phyloP scores from a whole-genome alignment of 176 grass and related monocot species.

The Chloris gayana region DNA sequence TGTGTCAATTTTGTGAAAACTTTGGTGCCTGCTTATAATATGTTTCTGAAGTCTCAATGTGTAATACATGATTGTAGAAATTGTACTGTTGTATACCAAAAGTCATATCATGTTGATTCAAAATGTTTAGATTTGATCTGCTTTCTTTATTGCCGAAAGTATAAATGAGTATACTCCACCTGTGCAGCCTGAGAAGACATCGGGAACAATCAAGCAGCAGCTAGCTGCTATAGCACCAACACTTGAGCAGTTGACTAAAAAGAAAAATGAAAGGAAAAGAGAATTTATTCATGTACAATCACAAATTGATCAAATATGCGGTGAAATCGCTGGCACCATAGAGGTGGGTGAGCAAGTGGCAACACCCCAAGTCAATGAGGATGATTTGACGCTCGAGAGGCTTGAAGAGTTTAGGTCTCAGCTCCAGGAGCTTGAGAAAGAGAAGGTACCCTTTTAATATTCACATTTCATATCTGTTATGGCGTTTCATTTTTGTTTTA shows the following conservation, averaged over 20 bases:
- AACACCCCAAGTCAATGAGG: conserved; percentile 74
- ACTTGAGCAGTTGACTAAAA: conserved; percentile 77
- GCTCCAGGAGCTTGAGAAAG: conserved; percentile 93
- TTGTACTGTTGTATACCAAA: conserved; percentile 21
- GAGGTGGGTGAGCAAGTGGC: conserved; percentile 70
- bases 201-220: conserved; percentile 95
- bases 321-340: conserved; percentile 86
- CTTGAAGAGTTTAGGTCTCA: conserved; percentile 87
- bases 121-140: neutral
- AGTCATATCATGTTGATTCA: neutral
- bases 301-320: conserved; percentile 90
- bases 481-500: neutral
- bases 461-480: neutral
- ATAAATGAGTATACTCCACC: conserved; percentile 10
- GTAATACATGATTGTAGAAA: neutral
- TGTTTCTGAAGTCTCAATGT: neutral
- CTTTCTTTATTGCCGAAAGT: conserved; percentile 26
- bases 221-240: conserved; percentile 81
- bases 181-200: conserved; percentile 89
- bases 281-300: conserved; percentile 81
- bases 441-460: conserved; percentile 65
- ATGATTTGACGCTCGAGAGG: conserved; percentile 82
- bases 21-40: neutral
- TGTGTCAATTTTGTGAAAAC: neutral
- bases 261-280: conserved; percentile 80